phyloP scores from a whole-genome alignment of 768 basidiomycete genomes.

The Amylocystis lapponica region DNA sequence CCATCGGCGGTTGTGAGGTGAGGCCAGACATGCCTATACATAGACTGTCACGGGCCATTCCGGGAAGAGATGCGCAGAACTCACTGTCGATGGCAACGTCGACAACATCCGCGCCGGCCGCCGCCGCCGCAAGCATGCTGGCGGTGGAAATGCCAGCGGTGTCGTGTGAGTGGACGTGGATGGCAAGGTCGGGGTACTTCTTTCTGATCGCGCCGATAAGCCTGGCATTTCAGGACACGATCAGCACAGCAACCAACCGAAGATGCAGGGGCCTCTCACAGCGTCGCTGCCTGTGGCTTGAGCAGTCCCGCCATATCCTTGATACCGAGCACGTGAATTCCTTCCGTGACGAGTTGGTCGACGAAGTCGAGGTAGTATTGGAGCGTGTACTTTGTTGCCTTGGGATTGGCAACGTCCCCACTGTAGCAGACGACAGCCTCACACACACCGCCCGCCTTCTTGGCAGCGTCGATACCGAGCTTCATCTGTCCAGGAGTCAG shows the following conservation, averaged over 20 bases:
- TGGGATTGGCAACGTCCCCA: slow-evolving; percentile 92
- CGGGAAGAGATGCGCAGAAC: slow-evolving; percentile 19
- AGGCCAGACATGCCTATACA: slow-evolving; percentile 89
- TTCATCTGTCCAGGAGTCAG: slow-evolving; percentile 59
- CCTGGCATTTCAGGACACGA: slow-evolving; percentile 33
- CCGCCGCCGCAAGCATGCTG: slow-evolving; percentile 94
- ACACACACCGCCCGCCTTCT: slow-evolving; percentile 98
- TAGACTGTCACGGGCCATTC: slow-evolving; percentile 1
- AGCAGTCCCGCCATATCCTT: slow-evolving; percentile 99
- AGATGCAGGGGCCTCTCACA: slow-evolving; percentile 45
- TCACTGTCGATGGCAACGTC: slow-evolving; percentile 98
- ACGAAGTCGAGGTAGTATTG: slow-evolving; percentile 97
- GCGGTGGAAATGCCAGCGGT: slow-evolving; percentile 97
- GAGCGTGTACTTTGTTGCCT: slow-evolving; percentile 95
- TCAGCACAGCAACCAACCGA: not conserved
- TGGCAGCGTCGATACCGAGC: slow-evolving; percentile 98
- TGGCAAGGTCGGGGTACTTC: slow-evolving; percentile 95
- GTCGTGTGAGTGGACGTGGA: slow-evolving; percentile 99
- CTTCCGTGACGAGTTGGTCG: slow-evolving; percentile 87
- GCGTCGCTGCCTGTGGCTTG: slow-evolving; percentile 88
- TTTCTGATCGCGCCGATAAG: slow-evolving; percentile 92
- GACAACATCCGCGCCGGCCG: slow-evolving; percentile 96
- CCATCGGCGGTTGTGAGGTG: slow-evolving; percentile 99
- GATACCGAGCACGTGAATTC: slow-evolving; percentile 94
- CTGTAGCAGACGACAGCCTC: slow-evolving; percentile 99